Percentiles rank a stretch among this genome's conserved stretches.
These are phyloP conservation scores for Amanita rimosa DNA, from an alignment of 768 basidiomycete species.

Conservation along the genomic window DNA sequence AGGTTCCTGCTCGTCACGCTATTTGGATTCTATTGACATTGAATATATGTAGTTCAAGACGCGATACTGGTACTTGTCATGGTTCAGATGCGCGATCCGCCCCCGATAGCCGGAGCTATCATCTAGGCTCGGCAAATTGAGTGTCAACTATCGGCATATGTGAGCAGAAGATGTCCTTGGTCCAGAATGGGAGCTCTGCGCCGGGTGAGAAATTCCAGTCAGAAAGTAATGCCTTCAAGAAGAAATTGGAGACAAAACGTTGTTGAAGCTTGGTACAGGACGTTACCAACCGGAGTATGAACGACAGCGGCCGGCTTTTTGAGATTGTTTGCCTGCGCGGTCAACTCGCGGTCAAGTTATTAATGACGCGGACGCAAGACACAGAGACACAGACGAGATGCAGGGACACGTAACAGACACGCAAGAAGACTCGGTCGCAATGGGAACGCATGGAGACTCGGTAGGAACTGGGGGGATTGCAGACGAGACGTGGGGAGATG, in stretches of 20 bases:
- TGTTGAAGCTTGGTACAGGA: constrained; percentile 96
- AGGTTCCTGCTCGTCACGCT: not conserved
- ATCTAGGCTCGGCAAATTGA: constrained; percentile 99
- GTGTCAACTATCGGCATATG: constrained; percentile 88
- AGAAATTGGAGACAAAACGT: constrained; percentile 94
- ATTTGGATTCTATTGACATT: not conserved
- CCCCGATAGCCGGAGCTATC: constrained; percentile 96
- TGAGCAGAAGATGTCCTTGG: constrained; percentile 99
- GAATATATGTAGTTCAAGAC: constrained; percentile 97
- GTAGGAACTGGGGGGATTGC: no score
- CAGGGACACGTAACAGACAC: no score
- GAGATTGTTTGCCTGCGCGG: constrained; percentile 75
- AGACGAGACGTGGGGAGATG: no score
- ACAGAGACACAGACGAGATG: no score
- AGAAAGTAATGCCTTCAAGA: constrained; percentile 84
- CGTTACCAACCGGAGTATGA: constrained; percentile 87
- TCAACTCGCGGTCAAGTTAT: constrained; percentile 92
- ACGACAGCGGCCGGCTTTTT: constrained; percentile 84
- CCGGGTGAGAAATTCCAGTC: constrained; percentile 97
- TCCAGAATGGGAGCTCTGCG: constrained; percentile 97
- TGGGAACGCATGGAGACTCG: no score
- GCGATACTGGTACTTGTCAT: constrained; percentile 92
- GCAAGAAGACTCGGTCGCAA: no score
- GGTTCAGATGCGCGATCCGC: constrained; percentile 97
- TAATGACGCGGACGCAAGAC: no score